Evolutionary conservation across 768 basidiomycete species (phyloP), one percentile per base, ranked within the genome.

Genomic region (Lactifluus piperatus): DNA sequence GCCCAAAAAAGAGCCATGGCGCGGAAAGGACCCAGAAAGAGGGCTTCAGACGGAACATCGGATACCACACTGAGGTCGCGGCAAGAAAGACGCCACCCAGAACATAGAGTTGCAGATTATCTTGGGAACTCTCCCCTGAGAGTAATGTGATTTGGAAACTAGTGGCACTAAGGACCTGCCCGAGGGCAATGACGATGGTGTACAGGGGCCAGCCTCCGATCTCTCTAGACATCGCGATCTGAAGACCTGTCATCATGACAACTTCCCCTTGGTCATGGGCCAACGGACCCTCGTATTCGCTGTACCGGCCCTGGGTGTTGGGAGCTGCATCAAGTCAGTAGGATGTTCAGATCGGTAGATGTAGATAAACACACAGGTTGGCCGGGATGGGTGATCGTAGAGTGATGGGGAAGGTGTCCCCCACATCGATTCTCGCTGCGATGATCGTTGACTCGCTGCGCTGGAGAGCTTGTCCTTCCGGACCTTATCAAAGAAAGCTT

Each of bases 121-220:
- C 79, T 70, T 91, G 83, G 73, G 84, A 91, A 65, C 91, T 93
- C 66, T 86, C 83, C 53, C 94, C 94, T 20, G 88, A 86, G 20
- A 95, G 78, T 36, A 97, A 74, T 18, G 92, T 94, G 68, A 95
- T 88, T 73, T 97, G 94, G 82, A 94, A 97, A 68, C 92, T 94
- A 30, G 91, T 92, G 3, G 91, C 91, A 57, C 86, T 84, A 63
- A 93, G 73, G 87, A 93, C 91, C 77, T 91, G 93, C 34, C 93
- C 93, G 30, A 88, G 64, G 29, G 85, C 92, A 61, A 95, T 88
- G 67, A 94, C 76, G 66, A 94, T 88, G 43, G 91, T 88, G 71
- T 97, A 97, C 62, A 97, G 70, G 0, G 94, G 94, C 94, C 94
- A 97, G 36, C 88, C 87, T 43, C 73, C 81, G 48, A 94, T 70